These are phyloP conservation scores for Anacardium occidentale DNA, from an alignment of 345 rosid species.

Conservation along the genomic window DNA sequence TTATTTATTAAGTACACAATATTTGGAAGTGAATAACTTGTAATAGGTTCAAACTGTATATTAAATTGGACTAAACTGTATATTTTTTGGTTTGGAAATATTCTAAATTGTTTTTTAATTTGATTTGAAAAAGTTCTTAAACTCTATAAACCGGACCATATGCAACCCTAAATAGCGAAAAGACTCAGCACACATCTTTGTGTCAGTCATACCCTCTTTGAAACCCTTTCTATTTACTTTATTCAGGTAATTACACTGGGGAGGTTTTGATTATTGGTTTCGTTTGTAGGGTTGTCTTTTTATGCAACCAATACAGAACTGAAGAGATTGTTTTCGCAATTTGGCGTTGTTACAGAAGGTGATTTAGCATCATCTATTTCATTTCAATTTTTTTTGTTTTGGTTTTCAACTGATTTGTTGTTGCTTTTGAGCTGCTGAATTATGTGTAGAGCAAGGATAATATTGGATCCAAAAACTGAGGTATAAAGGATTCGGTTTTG, in stretches of 20 bases:
- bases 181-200: constrained; percentile 43
- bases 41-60: no score
- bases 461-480: constrained; percentile 50
- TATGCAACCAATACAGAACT: constrained; percentile 36
- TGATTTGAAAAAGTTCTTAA: no score
- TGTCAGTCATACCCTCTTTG: constrained; percentile 43
- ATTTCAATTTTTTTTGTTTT: neutral
- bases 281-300: constrained; percentile 35
- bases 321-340: constrained; percentile 36
- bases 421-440: neutral
- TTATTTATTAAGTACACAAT: no score
- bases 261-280: neutral
- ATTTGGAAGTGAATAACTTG: no score
- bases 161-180: constrained; percentile 35
- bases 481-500: constrained; percentile 75
- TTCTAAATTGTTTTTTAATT: no score
- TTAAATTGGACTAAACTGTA: no score
- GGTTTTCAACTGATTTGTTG: neutral
- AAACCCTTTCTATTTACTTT: neutral
- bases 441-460: constrained; percentile 44
- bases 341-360: constrained; percentile 45
- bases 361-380: neutral
- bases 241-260: neutral
- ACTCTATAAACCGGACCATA: no score
- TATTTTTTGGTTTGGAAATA: no score